Percentiles rank a stretch among this genome's conserved stretches.
phyloP scores from a whole-genome alignment of 2,329 filamentous ascomycete species.

The Arthroderma sp. region DNA sequence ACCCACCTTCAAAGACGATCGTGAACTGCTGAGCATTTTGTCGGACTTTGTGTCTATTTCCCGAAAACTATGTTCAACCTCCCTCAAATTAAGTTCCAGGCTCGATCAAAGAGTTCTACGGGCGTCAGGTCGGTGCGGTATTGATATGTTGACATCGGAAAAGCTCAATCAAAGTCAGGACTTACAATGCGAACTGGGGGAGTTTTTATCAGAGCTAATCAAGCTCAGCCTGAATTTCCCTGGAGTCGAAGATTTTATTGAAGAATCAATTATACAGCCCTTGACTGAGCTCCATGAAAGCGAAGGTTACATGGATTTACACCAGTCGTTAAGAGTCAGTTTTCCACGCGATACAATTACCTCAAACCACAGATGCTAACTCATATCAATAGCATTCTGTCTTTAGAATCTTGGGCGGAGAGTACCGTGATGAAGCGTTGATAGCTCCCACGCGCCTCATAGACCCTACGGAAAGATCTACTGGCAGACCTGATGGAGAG shows the following conservation, averaged over 20 bases:
- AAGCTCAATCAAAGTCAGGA: constrained; percentile 13
- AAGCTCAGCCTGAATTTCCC: constrained; percentile 12
- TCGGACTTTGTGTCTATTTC: constrained; percentile 18
- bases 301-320: constrained; percentile 12
- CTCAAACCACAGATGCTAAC: constrained; percentile 1
- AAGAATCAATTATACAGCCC: constrained; percentile 16
- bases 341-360: not conserved
- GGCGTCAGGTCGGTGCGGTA: constrained; percentile 20
- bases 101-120: constrained; percentile 18
- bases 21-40: constrained; percentile 12
- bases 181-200: constrained; percentile 20
- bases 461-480: no score
- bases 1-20: constrained; percentile 8
- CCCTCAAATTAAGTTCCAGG: constrained; percentile 11
- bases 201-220: constrained; percentile 18
- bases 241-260: constrained; percentile 13
- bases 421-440: constrained; percentile 4
- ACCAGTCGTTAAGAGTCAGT: constrained; percentile 22
- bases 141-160: constrained; percentile 17
- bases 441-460: no score
- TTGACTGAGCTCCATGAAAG: constrained; percentile 15
- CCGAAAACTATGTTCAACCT: constrained; percentile 14
- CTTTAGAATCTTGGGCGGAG: constrained; percentile 7
- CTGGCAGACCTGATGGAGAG: not conserved
- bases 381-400: constrained; percentile 12